Base-by-base conservation (phyloP, 2,329 filamentous ascomycete species). In the Aspergillus viridinutans region DNA sequence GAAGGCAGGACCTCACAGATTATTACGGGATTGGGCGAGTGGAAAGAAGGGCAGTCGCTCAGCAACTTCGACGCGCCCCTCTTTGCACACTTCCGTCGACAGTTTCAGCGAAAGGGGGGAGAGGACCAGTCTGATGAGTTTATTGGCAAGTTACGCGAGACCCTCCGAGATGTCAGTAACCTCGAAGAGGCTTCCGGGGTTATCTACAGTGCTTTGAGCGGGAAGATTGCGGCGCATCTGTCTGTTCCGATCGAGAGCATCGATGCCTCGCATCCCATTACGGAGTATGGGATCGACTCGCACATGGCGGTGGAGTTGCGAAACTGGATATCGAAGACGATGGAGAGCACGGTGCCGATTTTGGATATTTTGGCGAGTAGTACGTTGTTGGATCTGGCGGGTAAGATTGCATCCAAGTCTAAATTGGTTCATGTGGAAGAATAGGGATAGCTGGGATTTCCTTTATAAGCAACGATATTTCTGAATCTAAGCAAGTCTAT, bases 291-390 rank as follows among this genome's bases (percentile, higher is more conserved):
- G 0, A 69, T 77, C 23, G 76, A 78, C 59, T 77, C 75, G 3
- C 70, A 80, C 4, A 72, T 80, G 25, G 78, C 77, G 0, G 72
- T 80, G 1, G 78, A 81, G 58, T 45, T 80, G 35, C 58, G 77
- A 1, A 77, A 75, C 35, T 79, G 76, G 76, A 61, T 79, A 4
- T 61, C 64, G 14, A 67, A 70, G 47, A 69, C 69, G 8, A 71
- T 74, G 54, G 67, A 67, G 0, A 71, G 70, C 2, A 60, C 58
- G 4, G 55, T 67, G 8, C 61, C 68, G 4, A 67, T 69, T 49
- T 48, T 70, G 58, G 67, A 70, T 42, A 69, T 70, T 3, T 53
- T 68, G n/a, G 62, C 66, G 1, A 68, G 60, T 57, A 57, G 43
- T 2, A 66, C 67, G 12, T 52, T 68, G 25, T 42, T 62, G 28